Evolutionary conservation across 768 basidiomycete species (phyloP).

Genomic region (Rhodotorula graminis): DNA sequence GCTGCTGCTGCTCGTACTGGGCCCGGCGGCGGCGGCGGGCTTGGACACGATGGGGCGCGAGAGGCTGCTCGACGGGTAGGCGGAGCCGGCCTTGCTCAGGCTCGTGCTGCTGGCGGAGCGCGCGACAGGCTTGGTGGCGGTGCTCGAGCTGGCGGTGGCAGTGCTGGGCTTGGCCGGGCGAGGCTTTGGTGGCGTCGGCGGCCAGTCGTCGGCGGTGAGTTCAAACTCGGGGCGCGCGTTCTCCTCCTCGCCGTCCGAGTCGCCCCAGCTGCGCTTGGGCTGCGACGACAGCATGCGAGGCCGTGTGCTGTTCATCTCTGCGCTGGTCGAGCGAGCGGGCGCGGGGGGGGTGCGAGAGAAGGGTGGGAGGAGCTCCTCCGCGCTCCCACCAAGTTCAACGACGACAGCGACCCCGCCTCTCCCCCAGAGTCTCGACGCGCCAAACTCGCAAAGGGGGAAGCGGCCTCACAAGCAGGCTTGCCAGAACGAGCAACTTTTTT

Average conservation of each 20-base stretch:
- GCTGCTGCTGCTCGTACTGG: no score
- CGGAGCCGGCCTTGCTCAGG: background rate
- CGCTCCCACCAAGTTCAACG: no score
- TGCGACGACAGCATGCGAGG: constrained; percentile 27
- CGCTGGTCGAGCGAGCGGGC: background rate
- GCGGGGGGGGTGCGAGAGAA: background rate
- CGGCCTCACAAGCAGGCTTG: no score
- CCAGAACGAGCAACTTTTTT: no score
- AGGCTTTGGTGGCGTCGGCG: constrained; percentile 21
- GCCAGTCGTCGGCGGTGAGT: constrained; percentile 32
- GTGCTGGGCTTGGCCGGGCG: background rate
- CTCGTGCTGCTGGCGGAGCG: background rate
- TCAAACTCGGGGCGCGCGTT: constrained; percentile 19
- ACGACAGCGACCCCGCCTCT: no score
- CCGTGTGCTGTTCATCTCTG: background rate
- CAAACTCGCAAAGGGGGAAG: no score
- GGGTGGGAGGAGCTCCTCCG: no score
- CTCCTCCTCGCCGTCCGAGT: constrained; percentile 11
- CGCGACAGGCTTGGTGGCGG: background rate
- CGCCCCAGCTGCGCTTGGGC: constrained; percentile 35
- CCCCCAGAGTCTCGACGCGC: no score
- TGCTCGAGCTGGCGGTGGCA: background rate
- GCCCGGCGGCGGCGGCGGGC: background rate
- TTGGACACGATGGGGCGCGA: background rate
- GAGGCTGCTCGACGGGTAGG: background rate